Evolutionary conservation across 1,284 basidiomycete species (phyloP).

Genomic region (Meira nashicola): DNA sequence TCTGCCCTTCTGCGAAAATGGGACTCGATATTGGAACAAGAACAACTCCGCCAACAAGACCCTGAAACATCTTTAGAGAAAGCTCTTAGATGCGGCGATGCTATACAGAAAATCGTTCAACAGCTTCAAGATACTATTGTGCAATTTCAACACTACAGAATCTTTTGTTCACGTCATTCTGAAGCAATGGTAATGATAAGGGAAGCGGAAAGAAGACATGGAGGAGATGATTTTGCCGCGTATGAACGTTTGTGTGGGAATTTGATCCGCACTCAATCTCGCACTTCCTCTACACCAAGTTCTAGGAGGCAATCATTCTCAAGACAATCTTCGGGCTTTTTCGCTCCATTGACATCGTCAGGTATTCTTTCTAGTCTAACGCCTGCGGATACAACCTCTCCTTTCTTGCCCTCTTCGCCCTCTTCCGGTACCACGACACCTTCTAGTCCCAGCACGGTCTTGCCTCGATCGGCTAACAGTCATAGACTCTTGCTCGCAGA

Average conservation of each 20-base stretch:
- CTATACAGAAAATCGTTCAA: slow-evolving; percentile 3
- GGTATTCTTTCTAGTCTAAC: neutral
- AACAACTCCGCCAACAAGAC: slow-evolving; percentile 16
- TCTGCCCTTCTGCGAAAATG: slow-evolving; percentile 33
- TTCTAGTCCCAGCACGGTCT: neutral
- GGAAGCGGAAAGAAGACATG: slow-evolving; percentile 41
- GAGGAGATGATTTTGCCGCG: slow-evolving; percentile 39
- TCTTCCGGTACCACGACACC: slow-evolving; percentile 12
- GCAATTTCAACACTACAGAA: slow-evolving; percentile 18
- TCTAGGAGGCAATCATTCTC: neutral
- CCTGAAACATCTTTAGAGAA: slow-evolving; percentile 10
- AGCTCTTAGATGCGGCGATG: slow-evolving; percentile 11
- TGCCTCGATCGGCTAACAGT: slow-evolving; percentile 4
- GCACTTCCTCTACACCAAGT: neutral
- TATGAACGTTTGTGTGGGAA: slow-evolving; percentile 44
- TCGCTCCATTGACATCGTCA: neutral
- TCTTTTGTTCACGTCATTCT: slow-evolving; percentile 48
- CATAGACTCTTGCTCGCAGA: slow-evolving; percentile 44
- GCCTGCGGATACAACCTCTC: neutral
- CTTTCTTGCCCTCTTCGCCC: slow-evolving; percentile 4
- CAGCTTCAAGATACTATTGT: neutral
- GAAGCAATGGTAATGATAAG: slow-evolving; percentile 46
- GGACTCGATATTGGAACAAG: slow-evolving; percentile 29
- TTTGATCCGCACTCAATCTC: slow-evolving; percentile 17
- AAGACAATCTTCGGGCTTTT: neutral